These are phyloP conservation scores for Fistulifera pelliculosa DNA, from an alignment of 108 stramenopile genomes.

Conservation along the genomic window DNA sequence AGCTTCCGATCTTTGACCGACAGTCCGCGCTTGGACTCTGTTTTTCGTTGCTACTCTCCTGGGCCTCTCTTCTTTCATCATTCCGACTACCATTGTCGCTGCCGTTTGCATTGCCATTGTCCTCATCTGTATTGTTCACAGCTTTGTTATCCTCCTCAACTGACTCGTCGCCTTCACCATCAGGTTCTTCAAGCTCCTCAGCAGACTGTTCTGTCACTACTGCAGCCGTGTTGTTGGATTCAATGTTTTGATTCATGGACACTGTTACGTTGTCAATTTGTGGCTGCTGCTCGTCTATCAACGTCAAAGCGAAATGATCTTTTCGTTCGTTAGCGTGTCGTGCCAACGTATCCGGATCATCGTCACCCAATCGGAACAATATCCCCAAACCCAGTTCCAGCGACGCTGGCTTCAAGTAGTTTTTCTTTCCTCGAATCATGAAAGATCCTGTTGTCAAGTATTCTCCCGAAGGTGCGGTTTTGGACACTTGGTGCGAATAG, in stretches of 20 bases:
- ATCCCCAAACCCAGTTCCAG: slow-evolving; percentile 95
- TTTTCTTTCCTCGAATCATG: slow-evolving; percentile 96
- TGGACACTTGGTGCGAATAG: slow-evolving; percentile 88
- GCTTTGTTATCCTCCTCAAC: neutral
- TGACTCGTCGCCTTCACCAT: neutral
- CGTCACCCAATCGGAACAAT: slow-evolving; percentile 89
- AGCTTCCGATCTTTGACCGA: slow-evolving; percentile 56
- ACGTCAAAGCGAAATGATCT: slow-evolving; percentile 59
- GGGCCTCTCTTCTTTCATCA: slow-evolving; percentile 5
- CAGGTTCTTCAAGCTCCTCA: neutral
- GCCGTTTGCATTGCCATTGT: neutral
- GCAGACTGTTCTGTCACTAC: neutral
- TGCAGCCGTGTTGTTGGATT: neutral
- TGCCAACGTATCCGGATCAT: slow-evolving; percentile 50
- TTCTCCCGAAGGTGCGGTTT: slow-evolving; percentile 95
- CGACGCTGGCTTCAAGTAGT: slow-evolving; percentile 80
- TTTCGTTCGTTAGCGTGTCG: slow-evolving; percentile 85
- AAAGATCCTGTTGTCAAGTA: slow-evolving; percentile 94
- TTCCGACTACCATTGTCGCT: neutral
- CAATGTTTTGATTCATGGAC: no score
- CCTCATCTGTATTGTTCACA: neutral
- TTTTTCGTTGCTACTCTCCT: neutral
- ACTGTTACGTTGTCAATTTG: neutral
- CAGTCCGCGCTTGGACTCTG: slow-evolving; percentile 57
- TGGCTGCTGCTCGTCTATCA: neutral